Percentiles rank a stretch among this genome's conserved stretches.
Conservation (phyloP, 2,329 filamentous ascomycete species). For the Daldinia sp. region DNA sequence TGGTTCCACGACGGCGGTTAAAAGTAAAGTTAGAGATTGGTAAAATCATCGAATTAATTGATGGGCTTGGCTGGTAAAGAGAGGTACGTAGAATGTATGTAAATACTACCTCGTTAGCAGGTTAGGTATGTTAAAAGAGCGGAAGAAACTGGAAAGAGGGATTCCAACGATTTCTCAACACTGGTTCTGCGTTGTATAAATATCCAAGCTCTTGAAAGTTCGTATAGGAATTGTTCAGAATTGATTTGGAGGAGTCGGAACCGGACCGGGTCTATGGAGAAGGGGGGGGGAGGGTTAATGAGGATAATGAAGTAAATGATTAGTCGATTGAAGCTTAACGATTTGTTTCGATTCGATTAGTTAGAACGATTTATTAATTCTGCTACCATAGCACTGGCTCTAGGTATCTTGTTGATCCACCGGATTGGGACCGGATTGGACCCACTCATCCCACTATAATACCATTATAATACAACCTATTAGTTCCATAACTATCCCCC, state of each 20-base stretch:
- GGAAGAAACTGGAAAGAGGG: constrained; percentile 1
- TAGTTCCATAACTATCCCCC: constrained; percentile 4
- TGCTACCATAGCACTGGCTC: not conserved
- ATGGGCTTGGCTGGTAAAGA: not conserved
- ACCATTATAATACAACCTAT: no score
- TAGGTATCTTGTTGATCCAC: constrained; percentile 13
- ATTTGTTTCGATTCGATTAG: not conserved
- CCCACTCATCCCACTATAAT: not conserved
- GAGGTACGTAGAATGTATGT: no score
- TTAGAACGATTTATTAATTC: no score
- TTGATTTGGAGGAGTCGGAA: constrained; percentile 15
- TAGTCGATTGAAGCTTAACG: constrained; percentile 1
- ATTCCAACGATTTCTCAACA: constrained; percentile 17
- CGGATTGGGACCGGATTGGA: constrained; percentile 28
- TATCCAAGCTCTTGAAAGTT: not conserved
- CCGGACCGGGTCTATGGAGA: constrained; percentile 6
- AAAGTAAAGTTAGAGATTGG: constrained; percentile 31
- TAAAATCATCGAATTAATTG: constrained; percentile 28
- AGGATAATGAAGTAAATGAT: not conserved
- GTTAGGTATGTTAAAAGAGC: not conserved
- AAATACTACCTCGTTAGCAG: no score
- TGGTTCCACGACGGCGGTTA: constrained; percentile 17
- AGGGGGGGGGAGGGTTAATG: no score
- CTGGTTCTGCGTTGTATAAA: not conserved
- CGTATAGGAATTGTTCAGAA: constrained; percentile 8